These are phyloP conservation scores for Rhodotorula kratochvilovae DNA, from an alignment of 768 basidiomycete genomes.

Conservation along the genomic window DNA sequence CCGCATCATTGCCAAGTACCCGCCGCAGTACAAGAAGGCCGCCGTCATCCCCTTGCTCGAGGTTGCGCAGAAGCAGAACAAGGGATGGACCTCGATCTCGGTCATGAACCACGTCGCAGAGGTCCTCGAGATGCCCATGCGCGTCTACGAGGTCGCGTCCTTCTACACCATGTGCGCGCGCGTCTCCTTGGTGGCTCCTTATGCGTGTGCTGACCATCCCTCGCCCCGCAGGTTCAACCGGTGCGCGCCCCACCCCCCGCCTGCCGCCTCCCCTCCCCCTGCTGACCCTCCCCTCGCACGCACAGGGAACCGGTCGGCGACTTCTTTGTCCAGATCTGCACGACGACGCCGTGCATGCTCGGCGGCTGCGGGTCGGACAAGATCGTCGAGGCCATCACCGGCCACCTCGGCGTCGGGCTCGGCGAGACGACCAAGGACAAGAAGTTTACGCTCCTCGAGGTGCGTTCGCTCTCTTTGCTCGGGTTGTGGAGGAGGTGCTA, in stretches of 20 bases:
- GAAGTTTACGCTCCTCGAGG: constrained; percentile 91
- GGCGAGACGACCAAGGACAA: constrained; percentile 92
- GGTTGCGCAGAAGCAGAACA: constrained; percentile 93
- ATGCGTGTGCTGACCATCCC: background rate
- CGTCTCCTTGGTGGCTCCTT: too few species aligned
- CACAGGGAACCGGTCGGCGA: constrained; percentile 83
- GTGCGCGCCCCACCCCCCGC: constrained; percentile 50
- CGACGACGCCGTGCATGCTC: constrained; percentile 97
- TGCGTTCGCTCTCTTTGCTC: background rate
- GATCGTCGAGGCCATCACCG: constrained; percentile 76
- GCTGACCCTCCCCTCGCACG: background rate
- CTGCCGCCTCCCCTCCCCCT: background rate
- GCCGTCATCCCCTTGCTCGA: constrained; percentile 95
- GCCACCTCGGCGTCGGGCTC: constrained; percentile 60
- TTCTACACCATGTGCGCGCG: constrained; percentile 83
- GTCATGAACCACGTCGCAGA: constrained; percentile 99
- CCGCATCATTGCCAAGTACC: constrained; percentile 88
- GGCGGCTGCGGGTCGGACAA: constrained; percentile 70
- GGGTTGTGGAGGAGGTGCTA: background rate
- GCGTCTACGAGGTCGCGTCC: constrained; percentile 97
- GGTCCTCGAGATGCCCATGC: constrained; percentile 92
- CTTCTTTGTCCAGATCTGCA: constrained; percentile 96
- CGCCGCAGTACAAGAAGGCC: constrained; percentile 89
- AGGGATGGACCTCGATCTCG: constrained; percentile 95
- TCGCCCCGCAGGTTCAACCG: constrained; percentile 66